Evolutionary conservation across 2,329 filamentous ascomycete species (phyloP), one percentile per base, ranked within the genome.

Genomic region (Calonectria hawksworthii): DNA sequence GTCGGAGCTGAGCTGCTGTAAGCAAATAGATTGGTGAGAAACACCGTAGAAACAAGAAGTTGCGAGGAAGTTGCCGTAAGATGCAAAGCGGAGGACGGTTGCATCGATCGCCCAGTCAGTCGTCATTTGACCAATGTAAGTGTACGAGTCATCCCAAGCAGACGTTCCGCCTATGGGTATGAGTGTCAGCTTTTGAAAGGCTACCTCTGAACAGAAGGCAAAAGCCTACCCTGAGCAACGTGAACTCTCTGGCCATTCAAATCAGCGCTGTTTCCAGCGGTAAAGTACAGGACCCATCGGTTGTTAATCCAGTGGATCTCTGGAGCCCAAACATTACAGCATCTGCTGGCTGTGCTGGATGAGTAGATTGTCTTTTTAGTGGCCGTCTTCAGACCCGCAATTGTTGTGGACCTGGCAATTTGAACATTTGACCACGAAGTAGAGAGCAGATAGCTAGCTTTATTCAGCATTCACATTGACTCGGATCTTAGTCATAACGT

Each of bases 301-400:
- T 64, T 64, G 36, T 64, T 64, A 3, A 64, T 23, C 61, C 61
- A 64, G 38, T 64, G 61, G 13, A 64, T 64, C 16, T 64, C 61
- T 32, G 61, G 61, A 32, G 61, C 61, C 61, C 61, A 64, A 32
- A 64, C 61, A 32, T 64, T 64, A 34, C 61, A 64, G 61, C 61
- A 64, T 64, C 61, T 23, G 38, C 61, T 64, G 26, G 61, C 61
- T 47, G 41, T 47, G 21, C 23, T 47, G 61, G 61, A 64, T 47
- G 61, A 64, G 38, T 64, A 64, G 18, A 64, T 64, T 38, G 61
- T 64, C 38, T 64, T 64, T 14, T 47, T 64, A 26, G 61, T 64
- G 16, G 61, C 61, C 8, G 61, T 64, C 41, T 64, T 64, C 16
- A 64, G 14, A 5, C 61, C 61, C 10, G 61, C 61, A 23, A 64